Conservation (phyloP, 768 basidiomycete genomes). For the Filobasidium floriforme region DNA sequence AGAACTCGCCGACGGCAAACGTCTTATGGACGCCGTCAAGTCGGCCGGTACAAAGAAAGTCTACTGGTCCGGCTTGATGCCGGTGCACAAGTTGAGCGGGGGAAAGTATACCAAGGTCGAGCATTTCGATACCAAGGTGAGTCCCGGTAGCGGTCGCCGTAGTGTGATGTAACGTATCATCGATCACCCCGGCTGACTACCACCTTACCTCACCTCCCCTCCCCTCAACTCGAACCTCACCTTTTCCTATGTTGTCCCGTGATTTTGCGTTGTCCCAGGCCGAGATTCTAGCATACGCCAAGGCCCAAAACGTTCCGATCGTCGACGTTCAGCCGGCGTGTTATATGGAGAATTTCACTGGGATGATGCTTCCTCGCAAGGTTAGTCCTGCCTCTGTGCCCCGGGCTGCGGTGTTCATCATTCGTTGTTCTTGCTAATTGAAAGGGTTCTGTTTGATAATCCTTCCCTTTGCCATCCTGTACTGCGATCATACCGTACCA, state of each 20-base stretch:
- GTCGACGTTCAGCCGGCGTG: slow-evolving; percentile 13
- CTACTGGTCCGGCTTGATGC: slow-evolving; percentile 19
- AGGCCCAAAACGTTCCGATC: neutral
- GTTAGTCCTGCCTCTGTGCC: neutral
- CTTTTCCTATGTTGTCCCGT: too few relatives aligned
- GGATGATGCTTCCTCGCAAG: slow-evolving; percentile 10
- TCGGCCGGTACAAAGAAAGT: slow-evolving; percentile 9
- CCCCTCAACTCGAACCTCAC: too few relatives aligned
- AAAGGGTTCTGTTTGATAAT: too few relatives aligned
- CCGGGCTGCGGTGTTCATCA: too few relatives aligned
- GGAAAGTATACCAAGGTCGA: slow-evolving; percentile 27
- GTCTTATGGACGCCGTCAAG: slow-evolving; percentile 21
- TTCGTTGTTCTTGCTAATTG: too few relatives aligned
- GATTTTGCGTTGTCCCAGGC: slow-evolving; percentile 6
- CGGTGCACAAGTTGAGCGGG: slow-evolving; percentile 13
- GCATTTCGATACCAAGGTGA: slow-evolving; percentile 27
- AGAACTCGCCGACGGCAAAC: slow-evolving; percentile 18
- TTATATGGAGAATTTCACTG: slow-evolving; percentile 17
- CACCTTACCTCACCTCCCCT: too few relatives aligned
- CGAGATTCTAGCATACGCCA: slow-evolving; percentile 13
- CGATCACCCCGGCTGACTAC: too few relatives aligned
- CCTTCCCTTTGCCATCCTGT: too few relatives aligned
- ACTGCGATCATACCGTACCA: too few relatives aligned
- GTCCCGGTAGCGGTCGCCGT: slow-evolving; percentile 17
- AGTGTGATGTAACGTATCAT: too few relatives aligned